Conservation (phyloP, 179 eudicot species). For the Beta lomatogona region DNA sequence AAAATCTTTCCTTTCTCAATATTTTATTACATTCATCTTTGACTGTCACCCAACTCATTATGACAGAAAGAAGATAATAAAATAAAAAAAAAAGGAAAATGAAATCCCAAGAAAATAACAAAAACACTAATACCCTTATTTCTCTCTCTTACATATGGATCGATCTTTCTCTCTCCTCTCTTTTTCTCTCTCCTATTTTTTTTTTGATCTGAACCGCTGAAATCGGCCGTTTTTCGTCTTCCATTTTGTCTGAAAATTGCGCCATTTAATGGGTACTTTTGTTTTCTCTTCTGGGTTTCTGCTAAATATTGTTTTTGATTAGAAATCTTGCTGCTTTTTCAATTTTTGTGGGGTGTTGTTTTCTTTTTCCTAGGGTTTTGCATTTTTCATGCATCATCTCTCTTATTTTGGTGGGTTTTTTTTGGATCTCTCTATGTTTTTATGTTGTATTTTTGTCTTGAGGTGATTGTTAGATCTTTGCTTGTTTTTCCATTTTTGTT, state of each 20-base stretch:
- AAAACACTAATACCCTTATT: conserved; percentile 1
- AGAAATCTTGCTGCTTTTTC: not conserved
- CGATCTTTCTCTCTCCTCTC: conserved; percentile 15
- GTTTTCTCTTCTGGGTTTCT: not conserved
- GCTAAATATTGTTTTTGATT: not conserved
- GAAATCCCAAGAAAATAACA: conserved; percentile 11
- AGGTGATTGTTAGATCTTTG: not conserved
- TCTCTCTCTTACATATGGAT: conserved; percentile 16
- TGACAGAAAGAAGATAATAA: not conserved
- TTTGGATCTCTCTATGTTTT: conserved; percentile 3
- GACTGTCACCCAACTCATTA: conserved; percentile 28
- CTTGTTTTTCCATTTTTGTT: not conserved
- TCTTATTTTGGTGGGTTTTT: not conserved
- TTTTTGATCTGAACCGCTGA: conserved; percentile 16
- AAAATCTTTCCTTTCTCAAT: not conserved
- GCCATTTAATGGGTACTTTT: conserved; percentile 25
- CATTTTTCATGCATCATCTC: not conserved
- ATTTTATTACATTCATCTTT: conserved; percentile 16
- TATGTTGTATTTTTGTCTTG: not conserved
- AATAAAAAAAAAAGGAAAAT: not conserved
- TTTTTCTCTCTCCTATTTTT: conserved; percentile 7
- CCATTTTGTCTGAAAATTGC: not conserved
- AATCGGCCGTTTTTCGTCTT: not conserved
- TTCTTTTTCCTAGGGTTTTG: conserved; percentile 10
- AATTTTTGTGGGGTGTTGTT: not conserved